Evolutionary conservation across 2,329 filamentous ascomycete genomes (phyloP).

Genomic region (Aphanoascus verrucosus): DNA sequence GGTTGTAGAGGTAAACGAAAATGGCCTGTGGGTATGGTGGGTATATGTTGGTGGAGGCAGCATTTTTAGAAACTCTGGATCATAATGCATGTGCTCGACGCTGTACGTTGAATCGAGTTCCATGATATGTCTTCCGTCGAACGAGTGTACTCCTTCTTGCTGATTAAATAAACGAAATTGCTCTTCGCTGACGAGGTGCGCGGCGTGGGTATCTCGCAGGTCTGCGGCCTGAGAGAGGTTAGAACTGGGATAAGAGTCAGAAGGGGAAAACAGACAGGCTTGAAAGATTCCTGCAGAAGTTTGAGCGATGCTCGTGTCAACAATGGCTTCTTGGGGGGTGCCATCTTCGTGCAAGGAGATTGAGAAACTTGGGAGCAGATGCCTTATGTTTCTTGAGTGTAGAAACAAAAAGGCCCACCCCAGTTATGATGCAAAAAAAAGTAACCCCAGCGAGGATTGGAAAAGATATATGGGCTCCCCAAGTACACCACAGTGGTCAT

Average conservation of each 20-base stretch:
- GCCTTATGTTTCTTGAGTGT: too few relatives aligned
- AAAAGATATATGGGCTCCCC: too few relatives aligned
- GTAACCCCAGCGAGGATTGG: too few relatives aligned
- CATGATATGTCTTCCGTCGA: background rate
- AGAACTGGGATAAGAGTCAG: background rate
- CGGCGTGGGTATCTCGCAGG: background rate
- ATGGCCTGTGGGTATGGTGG: background rate
- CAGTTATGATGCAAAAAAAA: too few relatives aligned
- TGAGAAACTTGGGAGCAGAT: background rate
- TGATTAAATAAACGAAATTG: background rate
- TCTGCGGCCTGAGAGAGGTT: background rate
- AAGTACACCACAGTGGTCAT: too few relatives aligned
- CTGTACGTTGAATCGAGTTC: background rate
- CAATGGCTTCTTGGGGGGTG: too few relatives aligned
- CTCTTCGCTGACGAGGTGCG: background rate
- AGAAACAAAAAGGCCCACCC: too few relatives aligned
- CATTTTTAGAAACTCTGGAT: background rate
- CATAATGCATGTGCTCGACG: background rate
- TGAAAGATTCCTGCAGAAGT: background rate
- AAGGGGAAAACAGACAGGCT: background rate
- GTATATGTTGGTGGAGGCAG: background rate
- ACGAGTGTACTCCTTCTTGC: background rate
- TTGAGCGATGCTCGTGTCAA: background rate
- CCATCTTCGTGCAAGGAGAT: background rate
- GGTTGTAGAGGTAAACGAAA: background rate